Evolutionary conservation across 2,329 filamentous ascomycete species (phyloP), one percentile per base, ranked within the genome.

Genomic region (Fusarium sp.): DNA sequence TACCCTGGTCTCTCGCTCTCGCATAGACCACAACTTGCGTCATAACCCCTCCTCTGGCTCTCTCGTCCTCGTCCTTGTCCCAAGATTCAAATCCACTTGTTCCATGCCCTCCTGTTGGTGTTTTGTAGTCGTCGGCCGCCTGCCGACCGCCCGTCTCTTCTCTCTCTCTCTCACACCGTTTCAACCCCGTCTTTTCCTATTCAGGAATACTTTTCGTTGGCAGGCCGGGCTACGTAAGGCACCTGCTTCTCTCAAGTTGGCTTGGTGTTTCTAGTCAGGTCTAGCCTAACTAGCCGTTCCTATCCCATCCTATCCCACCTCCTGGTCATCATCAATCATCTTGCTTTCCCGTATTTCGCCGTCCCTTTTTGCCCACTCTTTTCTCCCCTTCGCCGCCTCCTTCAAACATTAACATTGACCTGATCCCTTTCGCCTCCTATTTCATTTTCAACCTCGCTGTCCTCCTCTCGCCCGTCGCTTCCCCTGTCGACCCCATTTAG

Each of bases 391-490:
- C 13, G 14, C 24, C 24, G 22, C 45, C 45, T 50, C 24, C 22
- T 27, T 50, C 41, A 22, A 22, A 43, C n/a, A 43, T 43, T 29
- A 27, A 50, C 24, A 48, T 18, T 29, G 24, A 2, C 16, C n/a
- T 50, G 24, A 50, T 50, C 45, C 24, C 27, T 50, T 50, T 50
- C 16, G 24, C 45, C 45, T 50, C 45, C 45, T 29, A n/a, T 27
- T 50, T 50, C 16, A 29, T 48, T 24, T 24, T 48, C 43, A 48
- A 43, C 43, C 43, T 48, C 41, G 41, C 13, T 75, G 92, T 93
- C 50, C 54, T 58, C 58, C 58, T 20, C 59, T 61, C 39, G 10
- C 39, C 58, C 24, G 43, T 48, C 43, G 20, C 58, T 50, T 29
- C 45, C 45, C 45, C 45, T 50, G 45, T 29, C 45, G 45, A 50